Evolutionary conservation across 164 flowering plant genomes (phyloP).

Genomic region (Annona cherimola): DNA sequence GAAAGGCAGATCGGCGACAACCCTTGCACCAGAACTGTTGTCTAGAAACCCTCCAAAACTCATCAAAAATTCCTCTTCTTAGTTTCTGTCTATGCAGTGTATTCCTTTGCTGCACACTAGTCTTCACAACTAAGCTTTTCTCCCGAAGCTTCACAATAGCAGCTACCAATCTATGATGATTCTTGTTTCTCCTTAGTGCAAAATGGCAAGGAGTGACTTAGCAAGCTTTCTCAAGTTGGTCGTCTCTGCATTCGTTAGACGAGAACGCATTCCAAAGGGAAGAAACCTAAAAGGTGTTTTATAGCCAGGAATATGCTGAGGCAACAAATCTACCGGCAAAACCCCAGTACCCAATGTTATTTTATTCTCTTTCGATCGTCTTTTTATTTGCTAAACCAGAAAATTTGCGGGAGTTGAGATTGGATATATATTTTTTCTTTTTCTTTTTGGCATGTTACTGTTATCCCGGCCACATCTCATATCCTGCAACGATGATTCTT

Average conservation of each 20-base stretch:
- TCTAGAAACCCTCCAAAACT: slow-evolving; percentile 91
- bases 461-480: no score
- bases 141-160: slow-evolving; percentile 94
- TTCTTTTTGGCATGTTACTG: no score
- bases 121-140: slow-evolving; percentile 81
- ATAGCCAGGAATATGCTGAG: slow-evolving; percentile 73
- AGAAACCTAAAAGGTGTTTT: slow-evolving; percentile 91
- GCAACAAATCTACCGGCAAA: slow-evolving; percentile 92
- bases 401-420: no score
- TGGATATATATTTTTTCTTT: no score
- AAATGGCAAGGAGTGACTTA: slow-evolving; percentile 94
- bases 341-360: slow-evolving; percentile 97
- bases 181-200: slow-evolving; percentile 97
- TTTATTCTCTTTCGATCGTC: no score
- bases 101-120: slow-evolving; percentile 88
- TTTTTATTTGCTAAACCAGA: no score
- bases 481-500: no score
- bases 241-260: slow-evolving; percentile 86
- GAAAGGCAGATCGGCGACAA: slow-evolving; percentile 52
- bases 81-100: slow-evolving; percentile 1
- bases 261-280: slow-evolving; percentile 80
- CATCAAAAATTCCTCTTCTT: slow-evolving; percentile 41
- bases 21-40: slow-evolving; percentile 41
- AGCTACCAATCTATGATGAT: slow-evolving; percentile 90
- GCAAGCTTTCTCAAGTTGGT: slow-evolving; percentile 77